phyloP scores from a whole-genome alignment of 129 eudicot genomes.

The Flaveria sonorensis region DNA sequence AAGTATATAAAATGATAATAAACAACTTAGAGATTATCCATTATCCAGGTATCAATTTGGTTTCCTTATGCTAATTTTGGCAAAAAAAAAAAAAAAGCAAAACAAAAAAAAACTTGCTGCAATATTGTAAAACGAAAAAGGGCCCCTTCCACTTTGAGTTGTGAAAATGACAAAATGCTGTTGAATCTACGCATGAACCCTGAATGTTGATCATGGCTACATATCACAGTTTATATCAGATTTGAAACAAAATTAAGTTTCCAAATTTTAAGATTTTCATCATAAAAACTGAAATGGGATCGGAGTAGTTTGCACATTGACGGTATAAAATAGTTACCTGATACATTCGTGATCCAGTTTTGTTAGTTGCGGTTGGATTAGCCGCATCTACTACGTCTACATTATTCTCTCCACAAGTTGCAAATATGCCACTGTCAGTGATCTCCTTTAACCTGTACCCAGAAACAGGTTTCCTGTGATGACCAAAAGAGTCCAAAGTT shows the following conservation, averaged over 20 bases:
- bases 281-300: not conserved
- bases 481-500: slow-evolving; percentile 10
- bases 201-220: too few species aligned
- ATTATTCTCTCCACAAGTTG: slow-evolving; percentile 51
- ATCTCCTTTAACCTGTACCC: slow-evolving; percentile 79
- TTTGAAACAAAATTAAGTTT: too few species aligned
- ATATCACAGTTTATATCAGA: too few species aligned
- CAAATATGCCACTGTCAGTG: slow-evolving; percentile 79
- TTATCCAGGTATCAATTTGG: not conserved
- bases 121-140: too few species aligned
- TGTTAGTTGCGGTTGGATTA: slow-evolving; percentile 46
- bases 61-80: not conserved
- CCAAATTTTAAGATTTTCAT: too few species aligned
- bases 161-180: not conserved
- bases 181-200: not conserved
- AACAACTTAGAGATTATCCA: too few species aligned
- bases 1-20: too few species aligned
- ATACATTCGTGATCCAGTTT: slow-evolving; percentile 89
- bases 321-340: slow-evolving; percentile 51
- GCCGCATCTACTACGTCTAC: slow-evolving; percentile 49
- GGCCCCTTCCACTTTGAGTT: not conserved
- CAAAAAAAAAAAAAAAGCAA: too few species aligned
- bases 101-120: not conserved
- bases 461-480: slow-evolving; percentile 79
- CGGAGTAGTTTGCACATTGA: not conserved